A percentile compares a stretch with the other conserved stretches of the same genome.
These are phyloP conservation scores for Aegilops sharonensis DNA, from an alignment of 176 grass and related monocot species.

Conservation along the genomic window DNA sequence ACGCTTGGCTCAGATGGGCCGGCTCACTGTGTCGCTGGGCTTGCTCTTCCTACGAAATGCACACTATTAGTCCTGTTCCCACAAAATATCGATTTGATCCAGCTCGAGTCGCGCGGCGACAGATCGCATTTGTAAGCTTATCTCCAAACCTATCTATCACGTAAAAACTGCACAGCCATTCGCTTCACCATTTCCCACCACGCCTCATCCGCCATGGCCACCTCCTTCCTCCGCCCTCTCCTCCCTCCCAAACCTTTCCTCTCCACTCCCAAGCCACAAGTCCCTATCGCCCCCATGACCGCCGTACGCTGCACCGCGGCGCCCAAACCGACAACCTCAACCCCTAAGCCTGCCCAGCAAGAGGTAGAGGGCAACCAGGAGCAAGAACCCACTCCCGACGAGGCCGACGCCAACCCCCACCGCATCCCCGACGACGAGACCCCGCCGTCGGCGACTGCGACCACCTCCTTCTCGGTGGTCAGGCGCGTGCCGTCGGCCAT, in stretches of 20 bases:
- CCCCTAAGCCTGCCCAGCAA: slow-evolving; percentile 14
- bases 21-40: no score
- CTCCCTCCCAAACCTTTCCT: slow-evolving; percentile 41
- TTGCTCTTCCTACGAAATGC: no score
- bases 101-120: neutral
- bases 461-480: slow-evolving; percentile 59
- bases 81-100: no score
- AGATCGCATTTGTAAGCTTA: slow-evolving; percentile 8
- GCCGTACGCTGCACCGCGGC: slow-evolving; percentile 26
- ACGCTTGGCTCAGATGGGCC: no score
- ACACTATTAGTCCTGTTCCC: no score
- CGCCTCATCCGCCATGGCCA: slow-evolving; percentile 47
- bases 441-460: slow-evolving; percentile 31
- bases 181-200: neutral
- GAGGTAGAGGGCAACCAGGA: slow-evolving; percentile 14
- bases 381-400: slow-evolving; percentile 32
- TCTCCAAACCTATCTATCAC: slow-evolving; percentile 6
- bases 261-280: slow-evolving; percentile 14
- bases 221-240: slow-evolving; percentile 40
- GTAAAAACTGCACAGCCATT: slow-evolving; percentile 20
- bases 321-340: slow-evolving; percentile 9
- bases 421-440: slow-evolving; percentile 47
- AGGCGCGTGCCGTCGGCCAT: slow-evolving; percentile 56
- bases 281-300: neutral
- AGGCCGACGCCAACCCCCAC: slow-evolving; percentile 24